Evolutionary conservation across 2,329 filamentous ascomycete genomes (phyloP).

Genomic region (Fusarium siculi): DNA sequence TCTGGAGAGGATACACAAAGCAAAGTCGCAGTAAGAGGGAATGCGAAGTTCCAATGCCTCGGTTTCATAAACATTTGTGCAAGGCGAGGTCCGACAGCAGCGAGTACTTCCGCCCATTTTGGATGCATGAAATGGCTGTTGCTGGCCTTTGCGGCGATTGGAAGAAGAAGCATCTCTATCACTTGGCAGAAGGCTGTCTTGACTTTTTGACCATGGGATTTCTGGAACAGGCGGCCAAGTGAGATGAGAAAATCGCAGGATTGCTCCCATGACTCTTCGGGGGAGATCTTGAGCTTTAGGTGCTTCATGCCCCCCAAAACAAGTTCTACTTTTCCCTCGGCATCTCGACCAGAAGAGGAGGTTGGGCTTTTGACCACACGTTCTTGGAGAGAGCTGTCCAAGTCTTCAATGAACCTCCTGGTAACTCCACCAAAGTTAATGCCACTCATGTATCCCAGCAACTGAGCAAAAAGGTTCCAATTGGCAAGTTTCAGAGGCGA

Average conservation of each 20-base stretch:
- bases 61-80: conserved; percentile 90
- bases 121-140: conserved; percentile 80
- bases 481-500: conserved; percentile 91
- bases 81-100: conserved; percentile 80
- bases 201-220: conserved; percentile 86
- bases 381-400: conserved; percentile 82
- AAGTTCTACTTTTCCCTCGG: conserved; percentile 85
- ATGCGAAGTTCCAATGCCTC: conserved; percentile 89
- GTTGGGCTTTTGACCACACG: conserved; percentile 75
- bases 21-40: conserved; percentile 86
- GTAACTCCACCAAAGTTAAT: conserved; percentile 89
- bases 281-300: conserved; percentile 78
- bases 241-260: conserved; percentile 90
- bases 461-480: conserved; percentile 92
- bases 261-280: conserved; percentile 81
- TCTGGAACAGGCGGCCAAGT: conserved; percentile 83
- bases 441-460: conserved; percentile 96
- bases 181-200: conserved; percentile 96
- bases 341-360: conserved; percentile 66
- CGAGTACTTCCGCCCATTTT: conserved; percentile 88
- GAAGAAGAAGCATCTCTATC: conserved; percentile 85
- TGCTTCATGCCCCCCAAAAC: conserved; percentile 93
- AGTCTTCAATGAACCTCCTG: conserved; percentile 81
- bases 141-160: conserved; percentile 83
- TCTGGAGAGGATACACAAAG: conserved; percentile 90